Evolutionary conservation across 805 yeast genomes (phyloP).

Genomic region (Saturnispora quitensis): DNA sequence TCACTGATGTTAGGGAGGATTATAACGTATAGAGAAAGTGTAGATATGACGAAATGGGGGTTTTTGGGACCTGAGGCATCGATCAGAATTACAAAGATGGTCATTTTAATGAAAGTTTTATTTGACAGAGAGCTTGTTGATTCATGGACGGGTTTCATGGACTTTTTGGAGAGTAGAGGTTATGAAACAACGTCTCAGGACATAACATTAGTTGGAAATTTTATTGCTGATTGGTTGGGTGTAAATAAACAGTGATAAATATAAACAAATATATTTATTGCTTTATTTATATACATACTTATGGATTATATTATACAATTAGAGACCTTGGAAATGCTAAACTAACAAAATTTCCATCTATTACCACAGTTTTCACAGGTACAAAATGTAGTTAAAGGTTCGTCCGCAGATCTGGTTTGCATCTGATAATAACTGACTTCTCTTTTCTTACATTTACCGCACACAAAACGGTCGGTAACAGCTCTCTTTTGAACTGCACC

Average conservation of each 20-base stretch:
- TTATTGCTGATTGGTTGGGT: conserved; percentile 6
- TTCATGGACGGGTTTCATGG: conserved; percentile 8
- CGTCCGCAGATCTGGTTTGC: conserved; percentile 98
- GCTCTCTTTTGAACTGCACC: conserved; percentile 96
- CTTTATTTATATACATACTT: background rate
- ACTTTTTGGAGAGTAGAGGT: conserved; percentile 3
- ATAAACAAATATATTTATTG: background rate
- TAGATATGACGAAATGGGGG: background rate
- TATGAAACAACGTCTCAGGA: conserved; percentile 7
- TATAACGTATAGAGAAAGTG: background rate
- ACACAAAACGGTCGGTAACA: conserved; percentile 90
- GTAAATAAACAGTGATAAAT: background rate
- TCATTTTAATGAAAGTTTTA: conserved; percentile 5
- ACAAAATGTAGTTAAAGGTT: conserved; percentile 96
- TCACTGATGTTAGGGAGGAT: background rate
- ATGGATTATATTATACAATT: background rate
- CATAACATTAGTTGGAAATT: conserved; percentile 10
- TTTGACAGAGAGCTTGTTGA: conserved; percentile 6
- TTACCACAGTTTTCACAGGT: conserved; percentile 97
- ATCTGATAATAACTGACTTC: conserved; percentile 94
- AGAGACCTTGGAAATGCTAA: background rate
- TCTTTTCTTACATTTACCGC: conserved; percentile 97
- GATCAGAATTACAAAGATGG: conserved; percentile 2
- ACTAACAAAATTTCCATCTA: conserved; percentile 89
- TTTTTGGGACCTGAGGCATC: conserved; percentile 1